Conservation (phyloP, 169 alveolate species). For the Eimeria acervulina region DNA sequence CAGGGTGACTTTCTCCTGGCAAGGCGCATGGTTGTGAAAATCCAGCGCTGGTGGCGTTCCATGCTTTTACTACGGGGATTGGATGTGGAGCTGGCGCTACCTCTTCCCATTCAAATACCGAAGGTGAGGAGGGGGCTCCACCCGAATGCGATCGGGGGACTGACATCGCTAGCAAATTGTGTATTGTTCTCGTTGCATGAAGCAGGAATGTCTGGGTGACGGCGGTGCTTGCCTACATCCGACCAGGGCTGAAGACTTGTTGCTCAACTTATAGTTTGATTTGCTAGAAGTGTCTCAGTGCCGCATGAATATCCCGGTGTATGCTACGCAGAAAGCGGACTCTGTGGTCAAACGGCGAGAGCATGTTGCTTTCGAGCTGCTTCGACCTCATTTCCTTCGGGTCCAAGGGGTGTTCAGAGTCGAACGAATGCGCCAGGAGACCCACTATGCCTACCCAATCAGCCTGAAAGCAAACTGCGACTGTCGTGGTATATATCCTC, state of each 20-base stretch:
- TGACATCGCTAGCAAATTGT: background rate
- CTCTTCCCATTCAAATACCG: slow-evolving; percentile 47
- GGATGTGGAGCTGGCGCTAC: slow-evolving; percentile 31
- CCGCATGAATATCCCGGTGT: background rate
- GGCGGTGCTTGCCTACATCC: background rate
- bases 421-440: slow-evolving; percentile 59
- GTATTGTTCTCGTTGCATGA: background rate
- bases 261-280: background rate
- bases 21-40: slow-evolving; percentile 84
- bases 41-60: slow-evolving; percentile 90
- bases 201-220: background rate
- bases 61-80: slow-evolving; percentile 49
- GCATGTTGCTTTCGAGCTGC: slow-evolving; percentile 57
- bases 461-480: slow-evolving; percentile 83
- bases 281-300: background rate
- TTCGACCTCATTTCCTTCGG: slow-evolving; percentile 57
- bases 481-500: slow-evolving; percentile 86
- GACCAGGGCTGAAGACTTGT: background rate
- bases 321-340: slow-evolving; percentile 61
- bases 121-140: background rate
- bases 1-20: slow-evolving; percentile 80
- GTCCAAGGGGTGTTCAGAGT: slow-evolving; percentile 44
- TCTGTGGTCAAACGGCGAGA: slow-evolving; percentile 55
- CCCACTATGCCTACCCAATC: slow-evolving; percentile 73
- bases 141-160: background rate